Evolutionary conservation across 2,329 filamentous ascomycete genomes (phyloP), one percentile per base, ranked within the genome.

Genomic region (Paraconiothyrium sp.): DNA sequence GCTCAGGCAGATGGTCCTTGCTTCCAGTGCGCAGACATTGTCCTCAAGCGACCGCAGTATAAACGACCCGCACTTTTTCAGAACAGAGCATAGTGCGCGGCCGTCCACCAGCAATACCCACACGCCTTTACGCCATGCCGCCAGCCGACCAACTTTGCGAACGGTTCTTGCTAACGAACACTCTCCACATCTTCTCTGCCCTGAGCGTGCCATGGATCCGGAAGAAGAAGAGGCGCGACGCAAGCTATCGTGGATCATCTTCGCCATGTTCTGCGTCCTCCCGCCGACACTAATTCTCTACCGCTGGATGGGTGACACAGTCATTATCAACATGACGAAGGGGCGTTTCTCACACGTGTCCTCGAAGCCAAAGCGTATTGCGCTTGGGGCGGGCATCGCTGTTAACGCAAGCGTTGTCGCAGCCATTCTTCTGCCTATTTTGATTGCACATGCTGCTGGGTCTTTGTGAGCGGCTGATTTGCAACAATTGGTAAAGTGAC

Each of bases 221-320:
- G 67, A 72, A 27, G 70, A 72, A n/a, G 73, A 76, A 49, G 68
- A 55, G 43, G 66, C 69, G 41, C 68, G 72, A 11, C 65, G 68
- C 16, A 68, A 69, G 54, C 60, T 73, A n/a, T 79, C 76, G 3
- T 76, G 75, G 72, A 51, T 69, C 30, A 72, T 79, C 47, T 72
- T 79, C 37, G 69, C 65, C 1, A 57, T 67, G 1, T 79, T 76
- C 59, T 75, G 72, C 51, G 24, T 79, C 1, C 64, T 80, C 14
- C 78, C 78, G 4, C 74, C 78, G 7, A 65, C 73, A 13, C 73
- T 79, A 32, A 66, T 79, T 32, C 68, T 80, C 27, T 78, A 72
- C 59, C 76, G 77, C n/a, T 70, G 69, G 30, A 64, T 67, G 24
- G 72, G 75, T 39, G 78, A 80, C 60, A 55, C 59, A 1, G 57